These are phyloP conservation scores for Polyplosphaeria fusca DNA, from an alignment of 495 filamentous ascomycete genomes.

Conservation along the genomic window DNA sequence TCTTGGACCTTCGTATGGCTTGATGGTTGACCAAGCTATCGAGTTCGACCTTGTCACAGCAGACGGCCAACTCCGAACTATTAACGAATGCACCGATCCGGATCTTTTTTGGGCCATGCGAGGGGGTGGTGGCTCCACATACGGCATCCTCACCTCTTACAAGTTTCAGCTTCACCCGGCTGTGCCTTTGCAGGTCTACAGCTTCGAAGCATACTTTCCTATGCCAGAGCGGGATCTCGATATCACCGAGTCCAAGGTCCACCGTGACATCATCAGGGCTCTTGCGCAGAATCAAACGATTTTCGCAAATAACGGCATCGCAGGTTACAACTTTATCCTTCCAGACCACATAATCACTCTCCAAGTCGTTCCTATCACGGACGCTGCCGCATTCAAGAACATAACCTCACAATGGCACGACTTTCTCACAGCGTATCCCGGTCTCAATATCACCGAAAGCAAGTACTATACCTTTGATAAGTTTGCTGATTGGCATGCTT, in stretches of 20 bases:
- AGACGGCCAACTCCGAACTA: slow-evolving; percentile 23
- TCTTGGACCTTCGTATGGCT: slow-evolving; percentile 22
- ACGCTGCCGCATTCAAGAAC: slow-evolving; percentile 14
- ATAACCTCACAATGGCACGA: slow-evolving; percentile 26
- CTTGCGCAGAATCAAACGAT: slow-evolving; percentile 23
- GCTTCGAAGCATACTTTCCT: slow-evolving; percentile 21
- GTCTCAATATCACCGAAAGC: slow-evolving; percentile 19
- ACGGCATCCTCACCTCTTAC: slow-evolving; percentile 27
- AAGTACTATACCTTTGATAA: slow-evolving; percentile 22
- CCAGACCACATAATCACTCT: slow-evolving; percentile 26
- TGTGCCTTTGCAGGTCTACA: slow-evolving; percentile 28
- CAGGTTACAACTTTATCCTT: slow-evolving; percentile 30
- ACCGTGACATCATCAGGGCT: slow-evolving; percentile 21
- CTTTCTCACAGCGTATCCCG: slow-evolving; percentile 29
- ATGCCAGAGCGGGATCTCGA: slow-evolving; percentile 9
- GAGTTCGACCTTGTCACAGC: slow-evolving; percentile 33
- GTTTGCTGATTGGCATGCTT: slow-evolving; percentile 20
- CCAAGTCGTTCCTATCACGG: slow-evolving; percentile 18
- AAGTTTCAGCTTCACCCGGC: slow-evolving; percentile 32
- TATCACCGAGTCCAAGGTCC: slow-evolving; percentile 22
- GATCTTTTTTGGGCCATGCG: slow-evolving; percentile 36
- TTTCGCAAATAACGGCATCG: slow-evolving; percentile 19
- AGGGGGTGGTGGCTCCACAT: slow-evolving; percentile 34
- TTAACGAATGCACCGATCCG: slow-evolving; percentile 32
- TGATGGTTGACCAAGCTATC: slow-evolving; percentile 31